Evolutionary conservation across 2,329 filamentous ascomycete species (phyloP).

Genomic region (Xylariaceae sp.): DNA sequence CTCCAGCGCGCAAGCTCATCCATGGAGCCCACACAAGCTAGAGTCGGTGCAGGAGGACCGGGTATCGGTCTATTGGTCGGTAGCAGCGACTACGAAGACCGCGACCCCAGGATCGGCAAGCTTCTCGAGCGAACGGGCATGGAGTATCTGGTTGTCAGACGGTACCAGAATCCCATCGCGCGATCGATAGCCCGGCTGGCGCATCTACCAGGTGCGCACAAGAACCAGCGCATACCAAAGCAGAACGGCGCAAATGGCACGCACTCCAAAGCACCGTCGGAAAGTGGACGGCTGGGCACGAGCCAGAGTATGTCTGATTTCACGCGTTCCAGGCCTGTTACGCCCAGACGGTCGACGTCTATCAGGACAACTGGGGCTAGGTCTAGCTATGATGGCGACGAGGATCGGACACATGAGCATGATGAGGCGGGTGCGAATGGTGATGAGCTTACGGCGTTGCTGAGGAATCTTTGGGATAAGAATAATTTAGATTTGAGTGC

Average conservation of each 20-base stretch:
- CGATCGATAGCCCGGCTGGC: conserved; percentile 55
- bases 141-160: conserved; percentile 70
- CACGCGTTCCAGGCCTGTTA: conserved; percentile 27
- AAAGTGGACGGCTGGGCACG: conserved; percentile 30
- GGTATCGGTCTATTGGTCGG: conserved; percentile 47
- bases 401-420: conserved; percentile 41
- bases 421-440: conserved; percentile 47
- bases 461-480: conserved; percentile 61
- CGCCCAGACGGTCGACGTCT: conserved; percentile 34
- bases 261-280: conserved; percentile 19
- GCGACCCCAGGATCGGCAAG: conserved; percentile 60
- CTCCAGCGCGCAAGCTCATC: conserved; percentile 69
- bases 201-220: conserved; percentile 49
- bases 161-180: conserved; percentile 67
- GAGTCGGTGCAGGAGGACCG: conserved; percentile 35
- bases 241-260: conserved; percentile 36
- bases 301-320: conserved; percentile 38
- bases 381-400: conserved; percentile 45
- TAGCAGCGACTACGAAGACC: conserved; percentile 52
- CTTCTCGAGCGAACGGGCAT: conserved; percentile 66
- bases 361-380: conserved; percentile 36
- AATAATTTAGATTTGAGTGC: conserved; percentile 51
- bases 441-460: conserved; percentile 46
- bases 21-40: conserved; percentile 59
- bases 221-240: conserved; percentile 43